These are phyloP conservation scores for Gossypioides kirkii DNA, from an alignment of 345 rosid species.

Conservation along the genomic window DNA sequence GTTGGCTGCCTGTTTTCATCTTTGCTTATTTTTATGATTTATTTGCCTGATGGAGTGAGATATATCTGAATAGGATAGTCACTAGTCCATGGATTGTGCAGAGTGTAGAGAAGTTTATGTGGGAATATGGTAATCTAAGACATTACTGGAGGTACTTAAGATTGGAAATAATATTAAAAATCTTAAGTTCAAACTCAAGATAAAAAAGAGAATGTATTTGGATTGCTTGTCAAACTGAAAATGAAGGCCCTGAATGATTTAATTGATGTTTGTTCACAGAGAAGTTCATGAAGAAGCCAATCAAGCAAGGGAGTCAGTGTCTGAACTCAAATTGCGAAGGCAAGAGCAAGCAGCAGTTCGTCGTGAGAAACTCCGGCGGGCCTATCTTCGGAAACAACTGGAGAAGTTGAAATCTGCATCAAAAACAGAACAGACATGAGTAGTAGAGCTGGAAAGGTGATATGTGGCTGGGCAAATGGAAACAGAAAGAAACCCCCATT, in stretches of 20 bases:
- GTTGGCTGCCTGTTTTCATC: not conserved
- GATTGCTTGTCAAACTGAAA: not conserved
- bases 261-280: slow-evolving; percentile 29
- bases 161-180: not conserved
- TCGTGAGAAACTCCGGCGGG: slow-evolving; percentile 77
- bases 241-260: not conserved
- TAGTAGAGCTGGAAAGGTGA: not conserved
- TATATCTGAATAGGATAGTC: no score
- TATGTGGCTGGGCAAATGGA: not conserved
- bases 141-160: not conserved
- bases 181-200: not conserved
- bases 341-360: slow-evolving; percentile 72
- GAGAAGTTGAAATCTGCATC: slow-evolving; percentile 76
- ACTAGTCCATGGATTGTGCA: not conserved
- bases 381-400: slow-evolving; percentile 72
- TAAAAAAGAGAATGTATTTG: not conserved
- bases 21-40: not conserved
- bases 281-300: slow-evolving; percentile 91
- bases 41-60: not conserved
- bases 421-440: slow-evolving; percentile 13
- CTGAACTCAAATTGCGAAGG: slow-evolving; percentile 61
- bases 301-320: slow-evolving; percentile 71
- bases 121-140: not conserved
- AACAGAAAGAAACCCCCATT: not conserved
- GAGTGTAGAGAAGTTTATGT: not conserved